Conservation (phyloP, 1,284 basidiomycete species). For the Trametes hirsuta region DNA sequence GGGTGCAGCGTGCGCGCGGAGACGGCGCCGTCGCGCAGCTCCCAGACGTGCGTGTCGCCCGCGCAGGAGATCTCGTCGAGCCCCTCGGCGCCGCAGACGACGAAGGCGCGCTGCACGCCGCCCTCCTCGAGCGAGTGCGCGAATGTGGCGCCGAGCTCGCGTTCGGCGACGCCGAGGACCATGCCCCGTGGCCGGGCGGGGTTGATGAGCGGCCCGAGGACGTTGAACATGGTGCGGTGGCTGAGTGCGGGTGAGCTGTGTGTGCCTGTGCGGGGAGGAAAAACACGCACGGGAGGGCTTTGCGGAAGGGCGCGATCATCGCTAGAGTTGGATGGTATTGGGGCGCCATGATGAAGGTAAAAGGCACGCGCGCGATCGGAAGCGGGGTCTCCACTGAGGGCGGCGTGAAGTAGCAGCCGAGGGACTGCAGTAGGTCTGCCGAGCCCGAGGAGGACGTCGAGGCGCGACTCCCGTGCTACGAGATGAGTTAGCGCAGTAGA, state of each 20-base stretch:
- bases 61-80: conserved; percentile 96
- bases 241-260: conserved; percentile 3
- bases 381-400: conserved; percentile 59
- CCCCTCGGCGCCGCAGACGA: conserved; percentile 92
- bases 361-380: conserved; percentile 68
- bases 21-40: conserved; percentile 59
- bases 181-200: conserved; percentile 85
- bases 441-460: conserved; percentile 96
- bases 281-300: conserved; percentile 69
- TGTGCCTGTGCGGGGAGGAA: not conserved
- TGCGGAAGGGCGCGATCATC: conserved; percentile 84
- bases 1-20: conserved; percentile 56
- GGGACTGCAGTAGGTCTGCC: conserved; percentile 88
- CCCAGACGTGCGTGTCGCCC: conserved; percentile 84
- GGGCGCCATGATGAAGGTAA: conserved; percentile 93
- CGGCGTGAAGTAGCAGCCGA: conserved; percentile 82
- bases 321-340: conserved; percentile 92
- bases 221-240: conserved; percentile 95
- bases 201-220: conserved; percentile 94
- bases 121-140: conserved; percentile 72
- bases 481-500: not conserved
- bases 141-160: conserved; percentile 84
- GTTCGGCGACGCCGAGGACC: conserved; percentile 90
- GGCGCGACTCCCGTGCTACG: conserved; percentile 91
- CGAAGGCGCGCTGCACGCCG: conserved; percentile 82